These are phyloP conservation scores for Buddleja alternifolia DNA, from an alignment of 257 asterid species.

Conservation along the genomic window DNA sequence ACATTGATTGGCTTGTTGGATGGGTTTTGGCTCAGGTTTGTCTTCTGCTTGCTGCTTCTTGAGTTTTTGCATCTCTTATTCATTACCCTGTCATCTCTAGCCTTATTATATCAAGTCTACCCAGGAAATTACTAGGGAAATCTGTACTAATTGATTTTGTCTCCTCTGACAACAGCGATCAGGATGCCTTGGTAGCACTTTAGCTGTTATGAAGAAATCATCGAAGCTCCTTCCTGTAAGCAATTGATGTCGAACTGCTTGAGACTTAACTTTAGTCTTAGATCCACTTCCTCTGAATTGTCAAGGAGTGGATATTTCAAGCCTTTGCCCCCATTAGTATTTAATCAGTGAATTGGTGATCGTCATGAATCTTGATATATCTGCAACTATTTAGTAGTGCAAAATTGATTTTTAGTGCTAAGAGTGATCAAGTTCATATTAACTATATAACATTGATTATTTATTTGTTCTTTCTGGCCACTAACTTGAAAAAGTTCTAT, in stretches of 20 bases:
- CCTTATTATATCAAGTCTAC: too few species aligned
- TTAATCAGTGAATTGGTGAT: neutral
- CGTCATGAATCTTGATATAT: constrained; percentile 14
- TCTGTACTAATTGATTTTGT: constrained; percentile 26
- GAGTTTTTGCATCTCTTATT: constrained; percentile 8
- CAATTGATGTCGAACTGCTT: constrained; percentile 20
- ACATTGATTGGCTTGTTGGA: constrained; percentile 99
- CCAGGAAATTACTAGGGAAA: constrained; percentile 1
- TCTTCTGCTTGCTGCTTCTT: constrained; percentile 9
- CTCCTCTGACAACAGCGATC: constrained; percentile 64
- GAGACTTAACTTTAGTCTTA: constrained; percentile 12
- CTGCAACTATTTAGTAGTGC: neutral
- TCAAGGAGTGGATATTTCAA: constrained; percentile 15
- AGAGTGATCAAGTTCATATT: neutral
- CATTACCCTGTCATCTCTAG: neutral
- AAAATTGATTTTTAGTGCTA: neutral
- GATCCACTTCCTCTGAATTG: neutral
- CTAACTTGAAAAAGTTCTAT: constrained; percentile 7
- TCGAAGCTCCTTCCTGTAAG: constrained; percentile 95
- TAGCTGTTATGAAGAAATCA: constrained; percentile 98
- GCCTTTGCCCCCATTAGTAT: neutral
- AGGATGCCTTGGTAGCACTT: constrained; percentile 94
- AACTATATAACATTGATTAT: neutral
- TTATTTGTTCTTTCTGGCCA: neutral
- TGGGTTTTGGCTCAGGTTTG: constrained; percentile 96